A percentile compares a stretch with the other conserved stretches of the same genome.
Conservation (phyloP, 1,284 basidiomycete genomes). For the Cryptococcus sp. region DNA sequence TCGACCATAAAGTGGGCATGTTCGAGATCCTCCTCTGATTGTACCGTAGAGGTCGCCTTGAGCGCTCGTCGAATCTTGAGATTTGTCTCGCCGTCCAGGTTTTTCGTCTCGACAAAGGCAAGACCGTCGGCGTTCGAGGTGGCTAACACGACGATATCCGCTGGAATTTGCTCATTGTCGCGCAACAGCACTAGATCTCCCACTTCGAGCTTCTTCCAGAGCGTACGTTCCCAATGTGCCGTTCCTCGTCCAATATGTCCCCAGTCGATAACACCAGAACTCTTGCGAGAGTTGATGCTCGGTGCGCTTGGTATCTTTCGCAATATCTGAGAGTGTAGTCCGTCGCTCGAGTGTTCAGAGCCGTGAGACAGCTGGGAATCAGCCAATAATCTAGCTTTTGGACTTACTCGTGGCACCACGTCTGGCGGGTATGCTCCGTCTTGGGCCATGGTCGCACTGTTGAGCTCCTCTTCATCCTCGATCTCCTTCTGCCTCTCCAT, state of each 20-base stretch:
- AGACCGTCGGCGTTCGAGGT: constrained; percentile 69
- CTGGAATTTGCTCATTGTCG: constrained; percentile 93
- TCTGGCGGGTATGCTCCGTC: constrained; percentile 28
- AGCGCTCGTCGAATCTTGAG: constrained; percentile 78
- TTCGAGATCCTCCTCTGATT: constrained; percentile 87
- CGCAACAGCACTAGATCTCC: constrained; percentile 88
- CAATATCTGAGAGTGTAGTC: constrained; percentile 1
- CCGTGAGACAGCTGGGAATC: constrained; percentile 10
- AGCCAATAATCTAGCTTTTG: constrained; percentile 5
- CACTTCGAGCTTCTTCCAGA: constrained; percentile 98
- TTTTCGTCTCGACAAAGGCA: constrained; percentile 91
- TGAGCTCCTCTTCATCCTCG: constrained; percentile 25
- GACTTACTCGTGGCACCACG: constrained; percentile 27
- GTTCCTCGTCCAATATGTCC: constrained; percentile 61
- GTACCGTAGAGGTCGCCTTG: constrained; percentile 67
- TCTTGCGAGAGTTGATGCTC: constrained; percentile 49
- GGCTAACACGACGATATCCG: constrained; percentile 82
- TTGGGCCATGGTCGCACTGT: constrained; percentile 10
- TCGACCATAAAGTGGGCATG: constrained; percentile 81
- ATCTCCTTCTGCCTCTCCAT: constrained; percentile 52
- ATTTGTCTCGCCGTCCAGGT: constrained; percentile 95
- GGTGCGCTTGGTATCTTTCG: constrained; percentile 19
- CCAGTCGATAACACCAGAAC: constrained; percentile 73
- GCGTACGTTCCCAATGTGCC: constrained; percentile 84
- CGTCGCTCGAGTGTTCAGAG: neutral